Conservation (phyloP, 2,329 filamentous ascomycete genomes). For the Fusarium longipes region DNA sequence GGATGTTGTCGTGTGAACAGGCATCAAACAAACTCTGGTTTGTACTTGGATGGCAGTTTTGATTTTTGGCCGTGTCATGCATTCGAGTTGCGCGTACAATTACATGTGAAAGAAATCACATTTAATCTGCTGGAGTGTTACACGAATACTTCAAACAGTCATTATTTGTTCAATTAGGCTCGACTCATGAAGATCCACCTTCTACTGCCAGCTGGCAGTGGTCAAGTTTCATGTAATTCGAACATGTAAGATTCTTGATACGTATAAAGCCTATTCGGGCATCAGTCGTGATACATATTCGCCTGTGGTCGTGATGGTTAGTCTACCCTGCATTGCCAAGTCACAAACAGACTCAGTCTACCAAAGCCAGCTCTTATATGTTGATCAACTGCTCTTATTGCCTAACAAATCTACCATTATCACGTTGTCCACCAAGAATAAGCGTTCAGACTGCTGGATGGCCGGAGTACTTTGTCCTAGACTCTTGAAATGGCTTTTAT, state of each 20-base stretch:
- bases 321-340: constrained; percentile 28
- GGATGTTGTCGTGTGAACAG: neutral
- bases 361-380: too few relatives aligned
- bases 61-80: too few relatives aligned
- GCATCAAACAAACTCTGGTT: neutral
- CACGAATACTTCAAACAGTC: neutral
- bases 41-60: too few relatives aligned
- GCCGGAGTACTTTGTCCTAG: neutral
- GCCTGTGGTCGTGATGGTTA: neutral
- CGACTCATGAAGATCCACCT: neutral
- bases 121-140: neutral
- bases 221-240: neutral
- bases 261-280: neutral
- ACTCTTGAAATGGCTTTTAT: constrained; percentile 2
- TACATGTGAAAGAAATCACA: constrained; percentile 8
- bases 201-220: neutral
- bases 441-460: neutral
- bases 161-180: neutral
- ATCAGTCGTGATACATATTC: neutral
- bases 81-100: too few relatives aligned
- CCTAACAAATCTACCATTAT: neutral
- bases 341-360: neutral
- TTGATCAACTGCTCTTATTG: neutral
- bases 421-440: constrained; percentile 3
- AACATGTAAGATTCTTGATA: neutral